Base-by-base conservation (phyloP, 176 grass and related monocot species). In the Poa annua region DNA sequence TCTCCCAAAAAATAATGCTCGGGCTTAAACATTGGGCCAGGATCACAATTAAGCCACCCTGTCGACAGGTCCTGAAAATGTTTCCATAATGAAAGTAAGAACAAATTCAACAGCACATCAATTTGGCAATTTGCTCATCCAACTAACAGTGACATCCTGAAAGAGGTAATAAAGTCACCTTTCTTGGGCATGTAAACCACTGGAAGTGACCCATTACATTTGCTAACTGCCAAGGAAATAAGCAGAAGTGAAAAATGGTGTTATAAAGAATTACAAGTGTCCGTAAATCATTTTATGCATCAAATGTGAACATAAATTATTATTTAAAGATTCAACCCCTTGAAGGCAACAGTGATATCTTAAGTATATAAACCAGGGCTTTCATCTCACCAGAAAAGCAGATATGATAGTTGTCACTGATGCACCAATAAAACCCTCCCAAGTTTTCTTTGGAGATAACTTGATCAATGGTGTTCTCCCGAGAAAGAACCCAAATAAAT, bases 351-450 rank as follows among this genome's bases (percentile, higher is more conserved):
- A 68, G 36, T 75, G 33, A 16, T 79, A 13, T 62, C 15, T 1
- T 22, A 4, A 25, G 34, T 74, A 66, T 24, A 80, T 80, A 88
- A 73, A 74, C 24, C 66, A 78, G 6, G 9, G 57, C 11, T 66
- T 63, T 71, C 33, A 81, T 87, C 82, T 96, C 66, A 99, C 97
- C 91, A 96, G 70, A 84, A 99, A 99, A 22, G 97, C 97, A 84
- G 91, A 94, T 55, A 99, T 85, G 80, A 99, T 90, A 71, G 93
- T 96, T 78, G 97, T 96, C 75, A 99, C 87, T 36, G 93, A 99
- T 51, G 97, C 97, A 56, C 97, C 97, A 87, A 99, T 96, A 88
- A 99, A 99, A 84, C 97, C 97, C 71, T 99, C 97, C 97, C 97
- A 99, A 34, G 97, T 96, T 85, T 99, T 99, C 84, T 99, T 99